Conservation (phyloP, 2,329 filamentous ascomycete genomes). For the Cercospora citrullina region DNA sequence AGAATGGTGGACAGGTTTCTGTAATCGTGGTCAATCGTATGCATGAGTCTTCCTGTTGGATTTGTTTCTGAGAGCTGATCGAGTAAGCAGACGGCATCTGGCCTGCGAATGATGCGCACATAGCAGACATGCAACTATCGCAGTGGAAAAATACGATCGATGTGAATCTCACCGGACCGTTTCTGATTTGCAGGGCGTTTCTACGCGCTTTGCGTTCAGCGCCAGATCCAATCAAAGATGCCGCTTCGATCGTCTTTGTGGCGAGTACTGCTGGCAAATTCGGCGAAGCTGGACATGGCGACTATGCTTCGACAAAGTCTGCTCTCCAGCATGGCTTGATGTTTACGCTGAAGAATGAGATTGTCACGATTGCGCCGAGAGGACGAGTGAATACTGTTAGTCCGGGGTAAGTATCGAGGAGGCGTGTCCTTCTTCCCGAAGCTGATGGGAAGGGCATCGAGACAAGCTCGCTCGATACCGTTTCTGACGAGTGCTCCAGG, state of each 20-base stretch:
- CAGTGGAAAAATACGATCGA: conserved; percentile 37
- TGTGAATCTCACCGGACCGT: conserved; percentile 36
- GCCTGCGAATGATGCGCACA: conserved; percentile 19
- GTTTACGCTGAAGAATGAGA: conserved; percentile 38
- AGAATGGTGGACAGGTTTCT: conserved; percentile 41
- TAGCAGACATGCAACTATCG: conserved; percentile 33
- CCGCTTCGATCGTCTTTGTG: conserved; percentile 37
- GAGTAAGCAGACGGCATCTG: background rate
- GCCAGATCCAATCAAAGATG: conserved; percentile 24
- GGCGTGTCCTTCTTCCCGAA: background rate
- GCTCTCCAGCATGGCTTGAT: conserved; percentile 37
- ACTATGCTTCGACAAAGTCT: conserved; percentile 35
- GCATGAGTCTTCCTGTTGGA: background rate
- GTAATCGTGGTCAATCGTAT: conserved; percentile 44
- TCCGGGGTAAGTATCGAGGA: conserved; percentile 15
- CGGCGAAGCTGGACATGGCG: conserved; percentile 36
- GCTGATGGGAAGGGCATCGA: too few species aligned
- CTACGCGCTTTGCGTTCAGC: conserved; percentile 29
- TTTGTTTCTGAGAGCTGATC: background rate
- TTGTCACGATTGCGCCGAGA: conserved; percentile 33
- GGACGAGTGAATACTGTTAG: conserved; percentile 35
- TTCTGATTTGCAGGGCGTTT: conserved; percentile 33
- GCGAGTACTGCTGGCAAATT: conserved; percentile 40
- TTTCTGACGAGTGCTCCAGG: background rate
- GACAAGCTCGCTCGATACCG: too few species aligned